phyloP scores from a whole-genome alignment of 208 protist genomes.

The Trypanosoma avium region DNA sequence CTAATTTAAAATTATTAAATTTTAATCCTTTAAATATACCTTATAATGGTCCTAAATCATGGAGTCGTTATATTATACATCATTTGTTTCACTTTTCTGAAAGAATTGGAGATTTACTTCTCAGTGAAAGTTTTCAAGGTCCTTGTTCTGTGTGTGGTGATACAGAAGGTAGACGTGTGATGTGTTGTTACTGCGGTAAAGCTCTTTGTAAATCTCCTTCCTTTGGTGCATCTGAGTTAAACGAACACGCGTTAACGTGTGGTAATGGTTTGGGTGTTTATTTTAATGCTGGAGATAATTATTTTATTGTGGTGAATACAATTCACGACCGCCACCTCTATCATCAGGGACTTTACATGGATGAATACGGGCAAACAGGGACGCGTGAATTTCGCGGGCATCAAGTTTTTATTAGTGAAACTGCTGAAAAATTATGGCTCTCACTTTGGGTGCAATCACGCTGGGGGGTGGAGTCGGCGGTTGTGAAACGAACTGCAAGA shows the following conservation, averaged over 20 bases:
- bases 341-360: slow-evolving; percentile 52
- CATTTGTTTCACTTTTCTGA: slow-evolving; percentile 52
- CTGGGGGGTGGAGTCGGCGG: slow-evolving; percentile 60
- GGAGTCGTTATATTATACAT: slow-evolving; percentile 33
- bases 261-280: slow-evolving; percentile 60
- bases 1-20: neutral
- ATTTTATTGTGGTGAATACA: slow-evolving; percentile 49
- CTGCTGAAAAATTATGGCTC: slow-evolving; percentile 34
- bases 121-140: slow-evolving; percentile 11
- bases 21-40: slow-evolving; percentile 6
- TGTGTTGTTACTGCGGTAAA: slow-evolving; percentile 64
- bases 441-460: slow-evolving; percentile 61
- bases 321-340: slow-evolving; percentile 30
- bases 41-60: slow-evolving; percentile 27
- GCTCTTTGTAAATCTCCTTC: slow-evolving; percentile 33
- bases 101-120: slow-evolving; percentile 44
- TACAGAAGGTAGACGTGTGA: slow-evolving; percentile 28
- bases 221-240: slow-evolving; percentile 37
- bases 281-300: slow-evolving; percentile 32
- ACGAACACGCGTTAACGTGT: slow-evolving; percentile 54
- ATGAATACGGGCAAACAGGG: slow-evolving; percentile 63
- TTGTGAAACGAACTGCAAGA: slow-evolving; percentile 37
- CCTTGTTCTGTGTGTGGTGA: slow-evolving; percentile 35
- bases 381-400: slow-evolving; percentile 30
- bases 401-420: slow-evolving; percentile 32